These are phyloP conservation scores for Cercophora samala DNA, from an alignment of 495 filamentous ascomycete species.

Conservation along the genomic window DNA sequence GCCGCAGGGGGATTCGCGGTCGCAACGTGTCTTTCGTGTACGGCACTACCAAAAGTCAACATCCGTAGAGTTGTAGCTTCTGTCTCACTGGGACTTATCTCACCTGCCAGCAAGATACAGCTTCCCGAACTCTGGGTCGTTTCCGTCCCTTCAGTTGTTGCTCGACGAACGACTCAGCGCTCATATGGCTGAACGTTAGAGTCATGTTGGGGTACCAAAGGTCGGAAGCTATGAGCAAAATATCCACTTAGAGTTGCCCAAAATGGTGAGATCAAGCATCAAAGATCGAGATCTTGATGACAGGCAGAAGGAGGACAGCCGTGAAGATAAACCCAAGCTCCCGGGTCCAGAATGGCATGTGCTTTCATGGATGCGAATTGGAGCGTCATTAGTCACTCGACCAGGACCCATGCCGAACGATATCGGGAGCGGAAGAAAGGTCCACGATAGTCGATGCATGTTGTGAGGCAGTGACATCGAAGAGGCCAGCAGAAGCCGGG, in stretches of 20 bases:
- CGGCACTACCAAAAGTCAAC: constrained; percentile 39
- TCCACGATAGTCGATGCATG: not conserved
- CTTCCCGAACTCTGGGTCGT: constrained; percentile 23
- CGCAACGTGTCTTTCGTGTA: constrained; percentile 59
- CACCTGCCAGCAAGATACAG: constrained; percentile 21
- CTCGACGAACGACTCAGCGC: constrained; percentile 24
- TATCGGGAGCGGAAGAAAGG: not conserved
- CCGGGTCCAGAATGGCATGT: not conserved
- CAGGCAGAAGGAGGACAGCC: not conserved
- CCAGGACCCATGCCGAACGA: not conserved
- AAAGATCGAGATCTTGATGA: not conserved
- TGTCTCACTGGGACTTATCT: not conserved
- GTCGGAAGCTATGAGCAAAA: not conserved
- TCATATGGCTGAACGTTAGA: constrained; percentile 25
- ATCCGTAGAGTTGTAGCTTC: not conserved
- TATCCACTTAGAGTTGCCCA: not conserved
- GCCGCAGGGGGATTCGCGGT: constrained; percentile 54
- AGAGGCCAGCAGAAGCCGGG: not conserved
- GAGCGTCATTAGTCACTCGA: not conserved
- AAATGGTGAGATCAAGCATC: not conserved
- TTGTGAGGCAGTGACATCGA: not conserved
- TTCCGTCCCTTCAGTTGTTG: constrained; percentile 24
- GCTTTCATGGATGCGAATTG: not conserved
- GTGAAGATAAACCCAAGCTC: not conserved
- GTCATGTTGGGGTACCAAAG: constrained; percentile 10